Evolutionary conservation across 2,329 filamentous ascomycete genomes (phyloP).

Genomic region (Colletotrichum orchidophilum): DNA sequence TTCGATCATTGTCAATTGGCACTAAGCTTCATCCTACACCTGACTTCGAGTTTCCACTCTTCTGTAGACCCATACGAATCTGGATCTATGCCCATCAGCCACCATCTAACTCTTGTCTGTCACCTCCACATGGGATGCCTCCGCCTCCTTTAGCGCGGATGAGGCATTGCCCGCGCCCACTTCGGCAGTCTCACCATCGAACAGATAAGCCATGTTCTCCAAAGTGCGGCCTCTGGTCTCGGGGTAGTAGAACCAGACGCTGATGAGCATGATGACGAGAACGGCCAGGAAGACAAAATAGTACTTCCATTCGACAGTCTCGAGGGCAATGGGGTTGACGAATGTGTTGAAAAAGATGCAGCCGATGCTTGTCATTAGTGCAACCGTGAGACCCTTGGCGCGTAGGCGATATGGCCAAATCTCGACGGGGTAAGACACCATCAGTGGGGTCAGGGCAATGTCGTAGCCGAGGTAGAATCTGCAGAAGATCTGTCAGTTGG

Average conservation of each 20-base stretch:
- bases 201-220: constrained; percentile 23
- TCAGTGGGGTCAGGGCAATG: constrained; percentile 46
- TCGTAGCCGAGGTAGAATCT: constrained; percentile 48
- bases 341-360: constrained; percentile 54
- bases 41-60: neutral
- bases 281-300: constrained; percentile 52
- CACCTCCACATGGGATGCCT: neutral
- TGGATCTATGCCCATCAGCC: neutral
- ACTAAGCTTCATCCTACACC: neutral
- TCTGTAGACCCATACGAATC: neutral
- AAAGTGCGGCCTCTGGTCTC: constrained; percentile 32
- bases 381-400: constrained; percentile 15
- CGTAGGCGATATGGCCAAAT: constrained; percentile 39
- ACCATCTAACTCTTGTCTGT: neutral
- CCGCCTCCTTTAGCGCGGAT: neutral
- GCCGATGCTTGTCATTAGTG: neutral
- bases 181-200: neutral
- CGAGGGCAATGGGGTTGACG: constrained; percentile 55
- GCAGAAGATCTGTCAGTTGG: neutral
- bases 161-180: neutral
- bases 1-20: neutral
- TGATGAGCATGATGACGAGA: constrained; percentile 54
- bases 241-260: constrained; percentile 26
- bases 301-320: constrained; percentile 51
- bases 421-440: constrained; percentile 42